Evolutionary conservation across 441 rosid genomes (phyloP), one percentile per base, ranked within the genome.

Genomic region (Croton laevigatus): DNA sequence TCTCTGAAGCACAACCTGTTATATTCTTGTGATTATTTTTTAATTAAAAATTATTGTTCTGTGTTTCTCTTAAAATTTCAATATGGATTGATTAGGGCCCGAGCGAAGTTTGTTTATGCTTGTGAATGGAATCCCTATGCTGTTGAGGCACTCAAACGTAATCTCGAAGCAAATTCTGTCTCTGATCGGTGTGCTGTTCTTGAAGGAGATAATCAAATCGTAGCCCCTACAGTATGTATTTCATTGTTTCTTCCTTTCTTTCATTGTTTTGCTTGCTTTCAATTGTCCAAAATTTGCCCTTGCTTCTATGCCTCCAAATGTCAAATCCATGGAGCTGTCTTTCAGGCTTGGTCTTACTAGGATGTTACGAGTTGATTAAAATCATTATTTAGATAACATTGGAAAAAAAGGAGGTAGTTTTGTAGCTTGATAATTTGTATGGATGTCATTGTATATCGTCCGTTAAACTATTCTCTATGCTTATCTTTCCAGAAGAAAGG

Each of bases 71-170:
- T 64, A 59, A 42, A 42, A 62, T 22, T 37, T 34, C 38, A 62
- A 64, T 22, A 6, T 71, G 46, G 71, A 13, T 70, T 77, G 70
- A 75, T 73, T 75, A 94, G 99, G 89, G 97, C 97, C 70, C 81
- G 84, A 79, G 99, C 97, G 70, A 89, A 81, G 79, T 63, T 85
- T 61, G 98, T 90, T 59, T 92, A 87, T 86, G 94, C 99, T 74
- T 90, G 98, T 79, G 99, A 94, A 78, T 92, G 97, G 99, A 94
- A 94, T 81, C 91, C 85, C 44, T 87, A 85, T 85, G 98, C 98
- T 68, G 76, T 90, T 72, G 93, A 87, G 81, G 98, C 98, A 1
- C 93, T 94, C 55, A 78, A 78, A 65, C 84, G 55, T 63, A 94
- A 92, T 68, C 84, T 94, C 65, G 81, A 79, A 70, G 86, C 81